These are phyloP conservation scores for Solanum chiquidenum DNA, from an alignment of 257 asterid species.

Conservation along the genomic window DNA sequence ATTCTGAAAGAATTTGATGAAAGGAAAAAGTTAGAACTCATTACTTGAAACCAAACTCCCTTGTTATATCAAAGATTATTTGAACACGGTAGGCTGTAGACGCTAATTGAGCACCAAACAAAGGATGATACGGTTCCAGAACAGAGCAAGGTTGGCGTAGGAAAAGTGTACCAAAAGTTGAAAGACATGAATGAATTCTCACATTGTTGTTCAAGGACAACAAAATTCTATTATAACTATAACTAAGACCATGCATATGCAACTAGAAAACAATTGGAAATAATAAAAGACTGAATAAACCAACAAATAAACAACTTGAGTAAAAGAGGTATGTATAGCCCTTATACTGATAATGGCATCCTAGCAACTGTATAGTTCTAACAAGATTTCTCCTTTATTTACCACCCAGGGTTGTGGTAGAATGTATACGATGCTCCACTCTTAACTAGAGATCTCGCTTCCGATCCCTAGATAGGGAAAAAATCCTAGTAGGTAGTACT, in stretches of 20 bases:
- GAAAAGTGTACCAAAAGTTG: neutral
- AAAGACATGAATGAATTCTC: neutral
- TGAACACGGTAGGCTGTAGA: neutral
- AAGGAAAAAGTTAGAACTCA: neutral
- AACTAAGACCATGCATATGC: neutral
- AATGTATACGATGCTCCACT: neutral
- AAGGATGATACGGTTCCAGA: neutral
- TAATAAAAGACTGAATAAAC: neutral
- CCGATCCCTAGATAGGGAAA: neutral
- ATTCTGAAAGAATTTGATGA: conserved; percentile 15
- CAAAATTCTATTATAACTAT: neutral
- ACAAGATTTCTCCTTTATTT: neutral
- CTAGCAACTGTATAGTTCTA: neutral
- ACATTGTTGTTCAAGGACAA: neutral
- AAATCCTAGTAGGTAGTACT: neutral
- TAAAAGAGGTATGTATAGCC: neutral
- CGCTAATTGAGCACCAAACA: neutral
- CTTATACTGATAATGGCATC: neutral
- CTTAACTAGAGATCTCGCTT: neutral
- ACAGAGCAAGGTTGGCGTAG: neutral
- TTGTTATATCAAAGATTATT: neutral
- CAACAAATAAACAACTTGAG: neutral
- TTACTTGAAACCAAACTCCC: neutral
- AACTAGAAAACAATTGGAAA: neutral
- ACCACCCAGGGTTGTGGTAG: neutral